Evolutionary conservation across 2,329 filamentous ascomycete genomes (phyloP).

Genomic region (Penicillium sp.): DNA sequence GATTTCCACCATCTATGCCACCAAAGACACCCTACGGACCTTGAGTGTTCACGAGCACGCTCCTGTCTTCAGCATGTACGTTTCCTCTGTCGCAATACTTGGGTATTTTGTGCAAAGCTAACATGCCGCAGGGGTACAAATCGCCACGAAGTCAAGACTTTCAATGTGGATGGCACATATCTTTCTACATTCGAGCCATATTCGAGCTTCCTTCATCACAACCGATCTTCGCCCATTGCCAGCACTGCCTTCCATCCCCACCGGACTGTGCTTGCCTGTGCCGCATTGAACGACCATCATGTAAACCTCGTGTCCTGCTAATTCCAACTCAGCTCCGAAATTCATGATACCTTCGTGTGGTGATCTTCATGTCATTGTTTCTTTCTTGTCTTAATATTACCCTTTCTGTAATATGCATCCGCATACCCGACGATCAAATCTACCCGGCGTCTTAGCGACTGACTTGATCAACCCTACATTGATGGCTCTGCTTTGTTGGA

Average conservation of each 20-base stretch:
- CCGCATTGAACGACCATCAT: slow-evolving; percentile 81
- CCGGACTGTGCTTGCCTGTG: slow-evolving; percentile 83
- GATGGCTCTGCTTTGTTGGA: not conserved
- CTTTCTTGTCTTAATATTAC: slow-evolving; percentile 5
- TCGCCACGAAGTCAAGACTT: slow-evolving; percentile 82
- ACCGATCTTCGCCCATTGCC: slow-evolving; percentile 76
- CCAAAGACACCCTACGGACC: slow-evolving; percentile 74
- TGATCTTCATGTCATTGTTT: not conserved
- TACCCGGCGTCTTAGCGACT: slow-evolving; percentile 14
- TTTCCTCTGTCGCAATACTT: slow-evolving; percentile 23
- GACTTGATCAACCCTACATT: not conserved
- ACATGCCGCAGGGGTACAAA: slow-evolving; percentile 69
- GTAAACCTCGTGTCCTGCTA: slow-evolving; percentile 80
- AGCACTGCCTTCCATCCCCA: slow-evolving; percentile 95
- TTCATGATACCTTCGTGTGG: not conserved
- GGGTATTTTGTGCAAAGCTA: slow-evolving; percentile 4
- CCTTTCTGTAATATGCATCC: slow-evolving; percentile 13
- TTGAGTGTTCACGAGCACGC: slow-evolving; percentile 94
- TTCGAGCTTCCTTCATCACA: slow-evolving; percentile 80
- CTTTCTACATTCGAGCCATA: slow-evolving; percentile 87
- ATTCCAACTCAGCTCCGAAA: slow-evolving; percentile 3
- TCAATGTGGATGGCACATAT: slow-evolving; percentile 78
- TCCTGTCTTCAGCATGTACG: slow-evolving; percentile 90
- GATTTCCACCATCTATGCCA: slow-evolving; percentile 70
- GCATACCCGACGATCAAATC: slow-evolving; percentile 9